Evolutionary conservation across 805 yeast species (phyloP).

Genomic region (Ogataea trehaloabstinens): DNA sequence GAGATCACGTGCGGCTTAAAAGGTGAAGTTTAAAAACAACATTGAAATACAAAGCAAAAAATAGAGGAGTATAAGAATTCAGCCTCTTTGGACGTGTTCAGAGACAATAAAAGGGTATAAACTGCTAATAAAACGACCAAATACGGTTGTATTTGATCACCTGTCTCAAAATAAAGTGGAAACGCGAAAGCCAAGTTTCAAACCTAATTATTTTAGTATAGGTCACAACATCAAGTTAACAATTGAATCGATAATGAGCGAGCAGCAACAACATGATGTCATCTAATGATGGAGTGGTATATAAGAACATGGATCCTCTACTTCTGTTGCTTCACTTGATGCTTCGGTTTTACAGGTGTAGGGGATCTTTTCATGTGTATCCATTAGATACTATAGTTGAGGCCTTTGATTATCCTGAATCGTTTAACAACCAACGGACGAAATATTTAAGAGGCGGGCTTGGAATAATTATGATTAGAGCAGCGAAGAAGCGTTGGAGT

Average conservation of each 20-base stretch:
- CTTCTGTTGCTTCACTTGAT: slow-evolving; percentile 11
- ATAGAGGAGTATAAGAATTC: too few species aligned
- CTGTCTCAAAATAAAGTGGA: too few species aligned
- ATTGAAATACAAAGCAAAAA: too few species aligned
- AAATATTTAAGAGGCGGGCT: slow-evolving; percentile 27
- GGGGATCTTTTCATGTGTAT: slow-evolving; percentile 16
- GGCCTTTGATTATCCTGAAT: background rate
- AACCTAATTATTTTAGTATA: too few species aligned
- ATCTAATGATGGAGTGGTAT: slow-evolving; percentile 22
- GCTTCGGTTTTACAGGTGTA: slow-evolving; percentile 14
- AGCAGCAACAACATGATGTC: slow-evolving; percentile 13
- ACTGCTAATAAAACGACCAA: too few species aligned
- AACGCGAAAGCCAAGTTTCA: too few species aligned
- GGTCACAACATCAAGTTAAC: slow-evolving; percentile 20
- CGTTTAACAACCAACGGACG: slow-evolving; percentile 10
- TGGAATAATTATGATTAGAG: slow-evolving; percentile 20
- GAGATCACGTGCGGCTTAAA: too few species aligned
- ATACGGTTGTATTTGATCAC: too few species aligned
- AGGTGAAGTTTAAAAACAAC: too few species aligned
- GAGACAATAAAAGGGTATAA: too few species aligned
- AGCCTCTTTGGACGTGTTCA: too few species aligned
- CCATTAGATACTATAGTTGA: slow-evolving; percentile 1
- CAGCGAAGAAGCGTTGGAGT: slow-evolving; percentile 5
- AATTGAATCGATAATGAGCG: slow-evolving; percentile 5
- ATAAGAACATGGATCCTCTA: slow-evolving; percentile 16